Conservation (phyloP, 805 yeast genomes). For the Hanseniaspora singularis region DNA sequence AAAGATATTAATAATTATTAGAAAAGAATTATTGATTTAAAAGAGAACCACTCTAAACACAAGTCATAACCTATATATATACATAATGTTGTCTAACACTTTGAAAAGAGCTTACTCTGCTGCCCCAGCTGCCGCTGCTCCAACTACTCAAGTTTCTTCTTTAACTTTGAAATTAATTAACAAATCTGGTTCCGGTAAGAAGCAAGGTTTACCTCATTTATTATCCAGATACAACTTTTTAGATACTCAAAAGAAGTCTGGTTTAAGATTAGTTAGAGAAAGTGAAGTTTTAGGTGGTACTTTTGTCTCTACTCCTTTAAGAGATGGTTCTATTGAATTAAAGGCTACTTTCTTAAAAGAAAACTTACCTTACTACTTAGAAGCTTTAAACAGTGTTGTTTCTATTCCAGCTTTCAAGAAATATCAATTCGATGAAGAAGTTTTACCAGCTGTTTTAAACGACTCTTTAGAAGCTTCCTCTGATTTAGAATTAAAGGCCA, state of each 20-base stretch:
- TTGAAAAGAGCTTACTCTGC: conserved; percentile 29
- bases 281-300: conserved; percentile 85
- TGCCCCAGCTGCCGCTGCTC: conserved; percentile 41
- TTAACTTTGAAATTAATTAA: conserved; percentile 73
- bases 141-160: conserved; percentile 57
- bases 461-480: conserved; percentile 35
- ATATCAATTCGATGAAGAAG: conserved; percentile 74
- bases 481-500: conserved; percentile 45
- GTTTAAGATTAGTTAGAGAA: conserved; percentile 87
- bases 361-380: conserved; percentile 84
- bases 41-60: too few species aligned
- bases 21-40: too few species aligned
- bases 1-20: too few species aligned
- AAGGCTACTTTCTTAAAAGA: conserved; percentile 73
- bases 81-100: conserved; percentile 15
- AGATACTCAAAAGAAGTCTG: conserved; percentile 72
- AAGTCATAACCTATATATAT: neutral
- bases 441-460: conserved; percentile 60
- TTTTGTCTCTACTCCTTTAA: conserved; percentile 55
- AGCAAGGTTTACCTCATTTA: conserved; percentile 77
- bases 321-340: conserved; percentile 66
- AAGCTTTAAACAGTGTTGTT: conserved; percentile 64
- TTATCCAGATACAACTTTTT: conserved; percentile 74
- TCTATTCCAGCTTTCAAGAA: conserved; percentile 63
- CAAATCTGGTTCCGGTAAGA: conserved; percentile 62